Percentiles rank a stretch among this genome's conserved stretches.
These are phyloP conservation scores for Toxicodendron radicans DNA, from an alignment of 345 rosid genomes.

Conservation along the genomic window DNA sequence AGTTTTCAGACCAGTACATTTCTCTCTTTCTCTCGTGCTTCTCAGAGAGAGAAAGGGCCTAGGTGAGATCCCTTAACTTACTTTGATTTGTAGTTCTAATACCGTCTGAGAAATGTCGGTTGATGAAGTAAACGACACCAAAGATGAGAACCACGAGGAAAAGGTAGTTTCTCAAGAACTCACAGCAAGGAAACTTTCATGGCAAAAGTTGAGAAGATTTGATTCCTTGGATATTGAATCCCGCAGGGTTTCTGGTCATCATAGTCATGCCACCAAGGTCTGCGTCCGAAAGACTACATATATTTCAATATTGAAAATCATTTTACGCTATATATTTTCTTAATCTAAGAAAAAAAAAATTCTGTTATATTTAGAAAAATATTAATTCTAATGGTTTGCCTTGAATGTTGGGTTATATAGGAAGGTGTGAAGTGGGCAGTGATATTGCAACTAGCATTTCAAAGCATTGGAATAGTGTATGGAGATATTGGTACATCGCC, in stretches of 20 bases:
- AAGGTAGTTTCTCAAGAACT: constrained; percentile 13
- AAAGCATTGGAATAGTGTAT: constrained; percentile 58
- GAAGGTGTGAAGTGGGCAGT: constrained; percentile 32
- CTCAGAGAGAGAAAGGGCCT: neutral
- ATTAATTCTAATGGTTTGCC: neutral
- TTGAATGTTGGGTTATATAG: neutral
- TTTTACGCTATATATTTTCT: no score
- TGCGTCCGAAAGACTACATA: neutral
- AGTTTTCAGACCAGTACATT: neutral
- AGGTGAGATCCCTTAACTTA: neutral
- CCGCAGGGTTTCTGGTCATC: constrained; percentile 18
- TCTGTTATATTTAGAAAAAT: no score
- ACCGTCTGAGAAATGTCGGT: neutral
- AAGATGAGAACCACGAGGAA: neutral
- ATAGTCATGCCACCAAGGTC: constrained; percentile 35
- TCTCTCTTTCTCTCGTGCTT: neutral
- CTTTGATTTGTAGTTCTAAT: no score
- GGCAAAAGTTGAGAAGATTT: constrained; percentile 28
- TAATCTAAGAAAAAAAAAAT: no score
- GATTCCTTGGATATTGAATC: constrained; percentile 55
- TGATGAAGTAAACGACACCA: neutral
- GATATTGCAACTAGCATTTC: constrained; percentile 54
- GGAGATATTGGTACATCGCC: constrained; percentile 70
- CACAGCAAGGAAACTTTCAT: constrained; percentile 22
- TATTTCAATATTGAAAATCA: no score